Base-by-base conservation (phyloP, 202 grass and related monocot species). In the Saccharum hybrid region DNA sequence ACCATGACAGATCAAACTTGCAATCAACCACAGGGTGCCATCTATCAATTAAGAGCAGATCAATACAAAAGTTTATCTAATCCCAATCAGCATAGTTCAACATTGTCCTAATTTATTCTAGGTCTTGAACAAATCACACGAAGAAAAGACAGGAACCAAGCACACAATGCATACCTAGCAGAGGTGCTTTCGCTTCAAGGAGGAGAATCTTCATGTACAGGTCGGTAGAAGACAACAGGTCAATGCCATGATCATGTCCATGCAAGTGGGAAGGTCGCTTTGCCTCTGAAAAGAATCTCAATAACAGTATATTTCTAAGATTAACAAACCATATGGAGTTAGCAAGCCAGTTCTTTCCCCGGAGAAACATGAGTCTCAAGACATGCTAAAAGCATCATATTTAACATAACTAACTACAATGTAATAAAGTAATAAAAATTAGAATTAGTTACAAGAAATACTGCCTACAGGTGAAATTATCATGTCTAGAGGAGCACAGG, bases 381-480 rank as follows among this genome's bases (percentile, higher is more conserved):
- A 51, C 31, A 77, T 36, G n/a, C 43, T 48, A 49, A 68, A 70
- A 52, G 63, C 6, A 83, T 7, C 13, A 28, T 68, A 74, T 33
- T 40, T 22, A 19, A 79, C 67, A 79, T 68, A n/a, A 52, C 70
- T 70, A 71, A 19, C 43, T 90, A 74, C 34, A 61, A 28, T 80
- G n/a, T 68, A 83, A 79, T 64, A 31, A 90, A 65, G 60, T 83
- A 76, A 45, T 11, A 38, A 79, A 87, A 87, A 76, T 40, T 76
- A 72, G 9, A 84, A 83, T 63, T 87, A 67, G 56, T 87, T 87
- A 87, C 85, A 84, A 77, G 81, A 90, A 30, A 90, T 71, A 64
- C 79, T 80, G 57, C 34, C 45, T 64, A 70, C 67, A 84, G 30
- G 54, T 33, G n/a, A 63, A 76, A 71, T 75, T 83, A 80, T 65